Evolutionary conservation across 495 filamentous ascomycete genomes (phyloP), one percentile per base, ranked within the genome.

Genomic region (Hypoxylon intermedium): DNA sequence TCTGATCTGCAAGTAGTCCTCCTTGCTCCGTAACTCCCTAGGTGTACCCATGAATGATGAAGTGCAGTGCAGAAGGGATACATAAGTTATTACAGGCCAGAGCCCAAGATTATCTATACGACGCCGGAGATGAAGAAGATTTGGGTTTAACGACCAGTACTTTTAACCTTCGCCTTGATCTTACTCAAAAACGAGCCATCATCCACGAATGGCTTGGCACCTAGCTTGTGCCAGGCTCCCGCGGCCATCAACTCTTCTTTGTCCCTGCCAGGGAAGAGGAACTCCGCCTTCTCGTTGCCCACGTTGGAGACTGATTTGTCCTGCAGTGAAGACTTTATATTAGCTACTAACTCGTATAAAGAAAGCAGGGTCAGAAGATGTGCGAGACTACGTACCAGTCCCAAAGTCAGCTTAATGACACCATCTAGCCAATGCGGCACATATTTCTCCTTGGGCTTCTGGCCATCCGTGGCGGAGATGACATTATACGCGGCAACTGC

Each of bases 401-500:
- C 71, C n/a, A 74, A 55, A 9, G 69, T 72, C 31, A 74, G 53
- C 31, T 74, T 72, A 31, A 74, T 70, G 2, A 41, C 43, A 0
- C 67, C 69, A 34, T 74, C 69, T 1, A 63, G 30, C 61, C 62
- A 65, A n/a, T 67, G 42, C 4, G 69, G 72, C 36, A 53, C 57
- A 50, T 77, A 79, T n/a, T 37, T 58, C 9, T 66, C 64, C 1
- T 46, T 60, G 0, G 67, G 60, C 33, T 62, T 50, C 33, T 55
- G 47, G 21, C 67, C 69, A 2, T 69, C 53, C 26, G 85, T 82
- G 62, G 79, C 58, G 0, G 75, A 52, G 26, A 78, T 41, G 6
- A 88, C 83, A 43, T 88, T 88, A 36, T 75, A 74, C 2, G 75
- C 75, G 0, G 81, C 83, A 3, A 83, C 68, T 3, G 67, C 74